Evolutionary conservation across 108 stramenopile species (phyloP).

Genomic region (Skeletonema marinoi): DNA sequence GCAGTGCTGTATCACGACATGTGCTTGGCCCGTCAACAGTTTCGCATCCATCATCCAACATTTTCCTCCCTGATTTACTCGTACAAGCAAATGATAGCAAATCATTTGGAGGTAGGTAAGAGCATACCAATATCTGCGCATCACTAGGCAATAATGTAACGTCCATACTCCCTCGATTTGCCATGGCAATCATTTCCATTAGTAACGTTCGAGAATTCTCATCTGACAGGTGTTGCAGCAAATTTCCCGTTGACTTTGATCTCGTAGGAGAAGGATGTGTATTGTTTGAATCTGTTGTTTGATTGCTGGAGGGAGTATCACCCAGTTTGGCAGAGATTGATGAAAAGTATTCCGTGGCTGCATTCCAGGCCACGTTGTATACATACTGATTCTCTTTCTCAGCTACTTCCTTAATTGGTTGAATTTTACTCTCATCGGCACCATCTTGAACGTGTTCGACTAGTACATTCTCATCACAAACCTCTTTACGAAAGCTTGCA

Average conservation of each 20-base stretch:
- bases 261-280: neutral
- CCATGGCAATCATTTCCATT: slow-evolving; percentile 53
- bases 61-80: slow-evolving; percentile 16
- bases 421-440: neutral
- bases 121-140: slow-evolving; percentile 66
- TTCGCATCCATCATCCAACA: slow-evolving; percentile 22
- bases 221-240: slow-evolving; percentile 16
- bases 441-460: neutral
- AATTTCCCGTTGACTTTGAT: slow-evolving; percentile 36
- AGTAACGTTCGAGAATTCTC: slow-evolving; percentile 8
- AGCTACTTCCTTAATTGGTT: neutral
- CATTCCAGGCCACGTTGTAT: slow-evolving; percentile 47
- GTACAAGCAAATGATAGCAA: slow-evolving; percentile 66
- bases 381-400: slow-evolving; percentile 5
- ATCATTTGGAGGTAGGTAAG: slow-evolving; percentile 74
- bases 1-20: slow-evolving; percentile 14
- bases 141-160: slow-evolving; percentile 56
- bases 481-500: neutral
- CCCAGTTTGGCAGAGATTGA: slow-evolving; percentile 35
- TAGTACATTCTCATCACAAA: neutral
- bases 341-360: slow-evolving; percentile 40
- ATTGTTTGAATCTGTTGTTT: neutral
- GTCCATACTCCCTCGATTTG: slow-evolving; percentile 45
- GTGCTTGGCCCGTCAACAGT: slow-evolving; percentile 23
- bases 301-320: neutral